Conservation (phyloP, 202 grass and related monocot species). For the Setaria viridis region DNA sequence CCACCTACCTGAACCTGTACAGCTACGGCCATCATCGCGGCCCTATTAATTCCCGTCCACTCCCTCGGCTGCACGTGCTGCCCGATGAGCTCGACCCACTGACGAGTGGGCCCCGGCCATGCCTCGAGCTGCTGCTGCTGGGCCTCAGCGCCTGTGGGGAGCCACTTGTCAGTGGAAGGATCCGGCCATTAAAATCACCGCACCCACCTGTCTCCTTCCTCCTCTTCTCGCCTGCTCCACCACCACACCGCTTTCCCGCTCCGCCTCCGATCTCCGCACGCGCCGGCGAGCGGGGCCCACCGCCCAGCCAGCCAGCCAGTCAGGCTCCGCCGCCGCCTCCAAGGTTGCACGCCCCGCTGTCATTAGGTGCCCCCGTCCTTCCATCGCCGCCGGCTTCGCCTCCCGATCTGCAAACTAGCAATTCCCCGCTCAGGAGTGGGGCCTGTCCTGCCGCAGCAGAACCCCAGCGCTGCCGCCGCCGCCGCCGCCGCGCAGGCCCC, state of each 20-base stretch:
- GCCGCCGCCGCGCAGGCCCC: neutral
- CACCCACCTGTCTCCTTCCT: slow-evolving; percentile 22
- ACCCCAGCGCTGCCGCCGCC: neutral
- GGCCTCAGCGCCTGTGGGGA: neutral
- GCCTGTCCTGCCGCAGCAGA: neutral
- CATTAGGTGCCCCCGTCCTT: slow-evolving; percentile 22
- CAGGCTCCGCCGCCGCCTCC: neutral
- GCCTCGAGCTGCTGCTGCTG: neutral
- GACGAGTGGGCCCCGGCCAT: neutral
- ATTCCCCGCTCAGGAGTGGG: slow-evolving; percentile 30
- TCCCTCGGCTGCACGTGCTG: slow-evolving; percentile 32
- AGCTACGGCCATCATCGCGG: slow-evolving; percentile 2
- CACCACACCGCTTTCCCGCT: slow-evolving; percentile 34
- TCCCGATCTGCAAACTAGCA: slow-evolving; percentile 49
- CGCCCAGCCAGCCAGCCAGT: neutral
- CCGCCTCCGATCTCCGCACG: slow-evolving; percentile 36
- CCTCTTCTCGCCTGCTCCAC: slow-evolving; percentile 32
- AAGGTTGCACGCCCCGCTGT: neutral
- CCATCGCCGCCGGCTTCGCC: neutral
- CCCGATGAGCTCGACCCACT: neutral
- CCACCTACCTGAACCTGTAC: slow-evolving; percentile 16
- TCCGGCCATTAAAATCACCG: slow-evolving; percentile 43
- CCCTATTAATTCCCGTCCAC: slow-evolving; percentile 22
- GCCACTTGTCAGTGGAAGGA: slow-evolving; percentile 36
- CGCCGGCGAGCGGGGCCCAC: slow-evolving; percentile 34